Conservation (phyloP, 2,329 filamentous ascomycete genomes). For the Alternaria triticimaculans region DNA sequence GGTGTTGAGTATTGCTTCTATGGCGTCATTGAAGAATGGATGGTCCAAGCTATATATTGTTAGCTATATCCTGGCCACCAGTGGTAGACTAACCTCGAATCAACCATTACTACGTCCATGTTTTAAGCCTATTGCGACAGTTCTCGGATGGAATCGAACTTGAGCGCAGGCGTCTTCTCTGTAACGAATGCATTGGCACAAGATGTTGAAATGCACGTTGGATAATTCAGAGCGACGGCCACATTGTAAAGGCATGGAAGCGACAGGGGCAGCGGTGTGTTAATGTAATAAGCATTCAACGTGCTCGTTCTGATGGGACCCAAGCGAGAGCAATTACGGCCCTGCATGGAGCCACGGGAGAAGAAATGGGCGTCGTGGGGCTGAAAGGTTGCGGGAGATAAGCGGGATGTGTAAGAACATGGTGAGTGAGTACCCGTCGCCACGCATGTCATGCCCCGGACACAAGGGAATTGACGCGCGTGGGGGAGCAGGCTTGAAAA, state of each 20-base stretch:
- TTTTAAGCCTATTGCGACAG: conserved; percentile 28
- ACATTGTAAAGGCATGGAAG: conserved; percentile 23
- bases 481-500: conserved; percentile 12
- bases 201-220: conserved; percentile 7
- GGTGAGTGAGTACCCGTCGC: conserved; percentile 19
- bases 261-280: conserved; percentile 17
- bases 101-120: conserved; percentile 32
- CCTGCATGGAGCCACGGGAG: conserved; percentile 24
- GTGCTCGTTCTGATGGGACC: conserved; percentile 2
- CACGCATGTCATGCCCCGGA: conserved; percentile 11
- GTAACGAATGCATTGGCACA: conserved; percentile 37
- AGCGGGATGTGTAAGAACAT: conserved; percentile 23
- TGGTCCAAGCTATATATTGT: conserved; percentile 20
- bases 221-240: conserved; percentile 6
- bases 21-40: conserved; percentile 29
- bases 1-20: conserved; percentile 24
- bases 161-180: conserved; percentile 18
- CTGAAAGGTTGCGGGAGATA: conserved; percentile 29
- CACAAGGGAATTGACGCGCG: conserved; percentile 6
- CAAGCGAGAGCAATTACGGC: conserved; percentile 20
- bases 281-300: conserved; percentile 17
- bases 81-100: conserved; percentile 26
- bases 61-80: conserved; percentile 12
- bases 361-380: conserved; percentile 36
- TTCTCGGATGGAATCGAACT: conserved; percentile 17